phyloP scores from a whole-genome alignment of 2,329 filamentous ascomycete species.

The Sporothrix pallida region DNA sequence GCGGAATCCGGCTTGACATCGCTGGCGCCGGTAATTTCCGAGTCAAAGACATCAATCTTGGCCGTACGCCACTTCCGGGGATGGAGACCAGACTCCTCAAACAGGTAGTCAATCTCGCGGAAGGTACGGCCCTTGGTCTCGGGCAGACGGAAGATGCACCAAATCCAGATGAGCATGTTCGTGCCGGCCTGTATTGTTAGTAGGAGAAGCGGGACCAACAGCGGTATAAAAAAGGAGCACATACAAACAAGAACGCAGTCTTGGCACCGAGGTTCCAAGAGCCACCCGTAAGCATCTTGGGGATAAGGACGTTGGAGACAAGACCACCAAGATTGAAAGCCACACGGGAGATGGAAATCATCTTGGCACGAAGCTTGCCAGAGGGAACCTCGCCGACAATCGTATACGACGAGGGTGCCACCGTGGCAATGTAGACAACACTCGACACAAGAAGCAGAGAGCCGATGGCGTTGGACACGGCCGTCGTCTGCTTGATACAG shows the following conservation, averaged over 20 bases:
- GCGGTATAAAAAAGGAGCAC: too few species aligned
- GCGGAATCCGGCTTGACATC: too few species aligned
- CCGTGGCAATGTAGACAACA: neutral
- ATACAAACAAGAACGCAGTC: neutral
- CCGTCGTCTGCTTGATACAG: neutral
- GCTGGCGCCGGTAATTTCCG: neutral
- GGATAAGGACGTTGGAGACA: neutral
- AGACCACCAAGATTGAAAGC: neutral
- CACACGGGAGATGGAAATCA: neutral
- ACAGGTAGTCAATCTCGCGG: neutral
- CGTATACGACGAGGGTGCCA: neutral
- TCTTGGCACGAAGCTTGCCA: neutral
- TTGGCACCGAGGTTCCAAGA: neutral
- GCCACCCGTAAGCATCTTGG: neutral
- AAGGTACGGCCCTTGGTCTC: neutral
- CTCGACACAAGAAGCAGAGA: neutral
- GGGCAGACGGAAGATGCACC: conserved; percentile 5
- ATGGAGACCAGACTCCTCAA: neutral
- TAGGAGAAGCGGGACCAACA: too few species aligned
- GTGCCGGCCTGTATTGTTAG: neutral
- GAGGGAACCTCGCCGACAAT: neutral
- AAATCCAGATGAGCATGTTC: neutral
- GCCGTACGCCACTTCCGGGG: neutral
- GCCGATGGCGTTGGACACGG: conserved; percentile 2
- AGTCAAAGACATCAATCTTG: neutral